These are phyloP conservation scores for Prototheca stagnorum DNA, from an alignment of 163 green algal genomes.

Conservation along the genomic window DNA sequence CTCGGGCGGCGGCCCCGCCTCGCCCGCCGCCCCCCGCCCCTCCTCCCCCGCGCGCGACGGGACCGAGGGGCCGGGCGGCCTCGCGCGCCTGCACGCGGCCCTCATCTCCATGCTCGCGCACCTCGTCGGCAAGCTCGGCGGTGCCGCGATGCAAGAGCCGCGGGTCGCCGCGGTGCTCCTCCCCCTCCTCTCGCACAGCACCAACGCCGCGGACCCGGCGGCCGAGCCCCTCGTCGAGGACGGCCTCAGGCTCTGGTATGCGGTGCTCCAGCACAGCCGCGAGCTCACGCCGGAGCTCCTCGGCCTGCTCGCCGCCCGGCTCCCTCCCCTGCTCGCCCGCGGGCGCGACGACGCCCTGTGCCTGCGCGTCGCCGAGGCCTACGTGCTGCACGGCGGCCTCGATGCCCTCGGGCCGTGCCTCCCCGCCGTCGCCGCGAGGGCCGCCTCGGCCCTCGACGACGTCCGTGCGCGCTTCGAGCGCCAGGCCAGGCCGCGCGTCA, in stretches of 20 bases:
- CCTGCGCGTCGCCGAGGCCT: conserved; percentile 31
- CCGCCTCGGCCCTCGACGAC: neutral
- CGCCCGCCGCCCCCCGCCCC: neutral
- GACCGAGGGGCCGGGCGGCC: conserved; percentile 21
- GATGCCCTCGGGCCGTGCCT: conserved; percentile 1
- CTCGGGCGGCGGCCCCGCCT: neutral
- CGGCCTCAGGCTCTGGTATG: conserved; percentile 44
- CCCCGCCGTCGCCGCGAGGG: neutral
- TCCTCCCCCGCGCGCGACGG: neutral
- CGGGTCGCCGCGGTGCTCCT: conserved; percentile 35
- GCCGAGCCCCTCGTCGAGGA: conserved; percentile 51
- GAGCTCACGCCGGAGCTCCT: conserved; percentile 5
- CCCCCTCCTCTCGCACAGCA: conserved; percentile 42
- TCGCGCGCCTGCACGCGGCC: conserved; percentile 44
- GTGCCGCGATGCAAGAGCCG: conserved; percentile 19
- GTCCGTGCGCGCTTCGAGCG: conserved; percentile 38
- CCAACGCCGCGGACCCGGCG: conserved; percentile 23
- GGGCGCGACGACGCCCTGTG: conserved; percentile 25
- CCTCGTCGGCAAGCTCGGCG: conserved; percentile 37
- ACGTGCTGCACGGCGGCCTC: conserved; percentile 26
- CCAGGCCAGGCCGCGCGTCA: conserved; percentile 6
- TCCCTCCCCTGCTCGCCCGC: conserved; percentile 25
- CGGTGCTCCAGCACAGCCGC: conserved; percentile 6
- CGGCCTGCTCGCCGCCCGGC: conserved; percentile 1
- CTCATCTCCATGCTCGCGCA: conserved; percentile 58